These are phyloP conservation scores for Aspergillus sp. DNA, from an alignment of 2,329 filamentous ascomycete species.

Conservation along the genomic window DNA sequence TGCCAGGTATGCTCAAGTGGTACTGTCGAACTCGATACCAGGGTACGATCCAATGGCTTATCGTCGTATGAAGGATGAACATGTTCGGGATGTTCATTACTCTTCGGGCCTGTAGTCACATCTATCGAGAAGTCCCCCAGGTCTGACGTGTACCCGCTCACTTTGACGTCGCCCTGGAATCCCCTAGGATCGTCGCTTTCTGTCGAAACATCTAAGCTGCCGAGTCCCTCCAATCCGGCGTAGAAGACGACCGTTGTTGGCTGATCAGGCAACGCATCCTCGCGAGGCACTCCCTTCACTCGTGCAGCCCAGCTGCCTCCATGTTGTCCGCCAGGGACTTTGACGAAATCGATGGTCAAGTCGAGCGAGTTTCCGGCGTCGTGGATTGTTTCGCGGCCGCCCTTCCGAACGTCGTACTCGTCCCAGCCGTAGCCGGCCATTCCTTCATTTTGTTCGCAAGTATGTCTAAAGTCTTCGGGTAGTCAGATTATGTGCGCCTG, in stretches of 20 bases:
- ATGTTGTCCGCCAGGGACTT: slow-evolving; percentile 79
- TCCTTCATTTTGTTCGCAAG: slow-evolving; percentile 91
- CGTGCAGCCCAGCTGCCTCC: slow-evolving; percentile 91
- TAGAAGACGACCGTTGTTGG: slow-evolving; percentile 83
- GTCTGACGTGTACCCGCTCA: slow-evolving; percentile 68
- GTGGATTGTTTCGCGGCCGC: slow-evolving; percentile 86
- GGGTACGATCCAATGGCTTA: slow-evolving; percentile 73
- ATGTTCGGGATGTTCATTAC: slow-evolving; percentile 57
- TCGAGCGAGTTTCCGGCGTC: slow-evolving; percentile 86
- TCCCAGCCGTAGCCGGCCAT: slow-evolving; percentile 98
- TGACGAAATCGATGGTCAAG: slow-evolving; percentile 90
- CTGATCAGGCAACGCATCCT: slow-evolving; percentile 64
- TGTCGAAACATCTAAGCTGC: slow-evolving; percentile 62
- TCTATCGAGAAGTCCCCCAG: slow-evolving; percentile 79
- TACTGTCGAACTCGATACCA: slow-evolving; percentile 70
- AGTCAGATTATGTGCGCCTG: slow-evolving; percentile 17
- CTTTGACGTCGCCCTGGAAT: slow-evolving; percentile 61
- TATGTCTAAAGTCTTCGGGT: slow-evolving; percentile 75
- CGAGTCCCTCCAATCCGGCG: slow-evolving; percentile 73
- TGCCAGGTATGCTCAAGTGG: slow-evolving; percentile 78
- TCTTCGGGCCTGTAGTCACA: slow-evolving; percentile 69
- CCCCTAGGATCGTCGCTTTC: slow-evolving; percentile 53
- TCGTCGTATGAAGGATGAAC: slow-evolving; percentile 64
- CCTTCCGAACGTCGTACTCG: slow-evolving; percentile 85
- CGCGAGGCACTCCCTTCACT: slow-evolving; percentile 76